Evolutionary conservation across 768 basidiomycete species (phyloP).

Genomic region (Leccinum disarticulatum): DNA sequence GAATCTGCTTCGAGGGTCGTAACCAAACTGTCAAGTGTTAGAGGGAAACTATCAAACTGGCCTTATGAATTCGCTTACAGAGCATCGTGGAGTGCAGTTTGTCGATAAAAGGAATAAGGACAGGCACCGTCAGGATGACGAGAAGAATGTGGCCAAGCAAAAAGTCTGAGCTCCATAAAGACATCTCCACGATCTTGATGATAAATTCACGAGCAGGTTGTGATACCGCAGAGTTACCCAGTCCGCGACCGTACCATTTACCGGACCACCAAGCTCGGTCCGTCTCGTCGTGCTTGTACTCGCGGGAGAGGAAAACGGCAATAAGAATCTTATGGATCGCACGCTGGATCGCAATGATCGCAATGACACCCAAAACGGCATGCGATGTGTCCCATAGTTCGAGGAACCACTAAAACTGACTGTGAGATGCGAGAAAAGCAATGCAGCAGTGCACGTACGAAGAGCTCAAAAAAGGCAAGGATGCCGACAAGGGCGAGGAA

Average conservation of each 20-base stretch:
- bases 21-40: constrained; percentile 73
- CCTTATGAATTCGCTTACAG: constrained; percentile 51
- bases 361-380: constrained; percentile 89
- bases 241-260: constrained; percentile 93
- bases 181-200: constrained; percentile 98
- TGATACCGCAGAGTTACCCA: constrained; percentile 89
- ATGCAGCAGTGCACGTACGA: constrained; percentile 53
- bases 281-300: constrained; percentile 98
- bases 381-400: constrained; percentile 97
- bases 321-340: constrained; percentile 94
- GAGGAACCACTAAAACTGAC: constrained; percentile 76
- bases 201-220: constrained; percentile 97
- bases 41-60: neutral
- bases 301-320: constrained; percentile 90
- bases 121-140: constrained; percentile 81
- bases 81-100: constrained; percentile 90
- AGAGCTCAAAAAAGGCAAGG: constrained; percentile 92
- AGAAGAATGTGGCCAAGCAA: constrained; percentile 81
- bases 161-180: constrained; percentile 95
- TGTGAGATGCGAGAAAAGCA: constrained; percentile 34
- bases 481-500: constrained; percentile 76
- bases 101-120: constrained; percentile 86
- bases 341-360: constrained; percentile 87
- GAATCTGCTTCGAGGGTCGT: constrained; percentile 91
- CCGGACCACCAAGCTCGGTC: constrained; percentile 99